Base-by-base conservation (phyloP, 495 filamentous ascomycete genomes). In the Penicillium waksmanii region DNA sequence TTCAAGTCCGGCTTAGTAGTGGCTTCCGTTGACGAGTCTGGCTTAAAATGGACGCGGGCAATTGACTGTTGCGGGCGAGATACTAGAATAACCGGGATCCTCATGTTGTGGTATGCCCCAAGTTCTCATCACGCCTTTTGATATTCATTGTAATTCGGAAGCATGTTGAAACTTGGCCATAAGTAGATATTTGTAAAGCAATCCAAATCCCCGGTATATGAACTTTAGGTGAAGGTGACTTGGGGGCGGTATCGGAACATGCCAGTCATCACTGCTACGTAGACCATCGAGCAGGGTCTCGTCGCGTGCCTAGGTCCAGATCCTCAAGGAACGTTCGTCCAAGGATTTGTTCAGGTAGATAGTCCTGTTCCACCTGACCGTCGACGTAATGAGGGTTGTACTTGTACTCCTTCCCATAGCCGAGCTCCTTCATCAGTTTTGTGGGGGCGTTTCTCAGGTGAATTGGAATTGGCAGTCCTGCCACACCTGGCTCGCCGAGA, bases 401-500 rank as follows among this genome's bases (percentile, higher is more conserved):
- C 68, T 98, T 98, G 70, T 98, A 98, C 70, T 90, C 92, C 51
- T 82, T 87, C 10, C 95, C 95, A 63, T 91, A 92, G 2, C 91
- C 93, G 49, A 97, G 73, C 67, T 97, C 94, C 63, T 91, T 90
- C 95, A 98, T 96, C 64, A 97, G 66, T 65, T 85, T 83, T 7
- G 95, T 98, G 2, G 93, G 93, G 9, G 94, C 94, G 71, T 97
- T 97, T 44, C 95, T 75, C 52, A 98, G 73, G 75, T 98, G 95
- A 38, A 96, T 71, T 21, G 95, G 95, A 11, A 98, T 83, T 0
- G 92, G 88, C 47, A 96, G 63, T 3, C 83, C 83, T 0, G 92
- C 93, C 4, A 95, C 77, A 0, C 91, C 92, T 0, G 91, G 92
- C 65, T 96, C 92, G 34, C 78, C 72, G 51, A 97, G 72, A 0